Evolutionary conservation across 768 basidiomycete genomes (phyloP).

Genomic region (Rickenella mellea): DNA sequence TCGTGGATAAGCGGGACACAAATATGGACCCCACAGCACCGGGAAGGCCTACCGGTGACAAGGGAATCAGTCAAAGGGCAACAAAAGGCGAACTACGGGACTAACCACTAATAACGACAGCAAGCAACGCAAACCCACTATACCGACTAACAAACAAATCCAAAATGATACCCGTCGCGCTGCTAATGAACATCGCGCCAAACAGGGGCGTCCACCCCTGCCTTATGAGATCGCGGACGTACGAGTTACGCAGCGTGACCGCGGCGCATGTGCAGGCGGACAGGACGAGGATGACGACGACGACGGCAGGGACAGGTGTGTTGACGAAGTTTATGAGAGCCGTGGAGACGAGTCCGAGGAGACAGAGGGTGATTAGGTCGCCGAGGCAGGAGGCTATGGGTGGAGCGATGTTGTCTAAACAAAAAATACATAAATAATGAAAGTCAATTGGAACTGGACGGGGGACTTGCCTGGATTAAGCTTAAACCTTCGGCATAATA

Average conservation of each 20-base stretch:
- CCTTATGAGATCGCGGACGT: slow-evolving; percentile 62
- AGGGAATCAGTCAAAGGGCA: neutral
- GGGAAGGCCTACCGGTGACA: slow-evolving; percentile 58
- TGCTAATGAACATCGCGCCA: slow-evolving; percentile 82
- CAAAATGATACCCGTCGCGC: slow-evolving; percentile 84
- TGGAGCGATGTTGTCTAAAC: slow-evolving; percentile 86
- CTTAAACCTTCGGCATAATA: slow-evolving; percentile 64
- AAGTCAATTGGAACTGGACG: too few species aligned
- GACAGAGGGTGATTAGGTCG: slow-evolving; percentile 81
- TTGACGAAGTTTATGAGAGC: slow-evolving; percentile 57
- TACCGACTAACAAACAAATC: slow-evolving; percentile 84
- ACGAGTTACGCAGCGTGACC: slow-evolving; percentile 53
- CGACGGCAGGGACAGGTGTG: slow-evolving; percentile 51
- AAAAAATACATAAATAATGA: neutral
- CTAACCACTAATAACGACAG: slow-evolving; percentile 80
- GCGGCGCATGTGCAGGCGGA: slow-evolving; percentile 38
- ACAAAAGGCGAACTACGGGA: slow-evolving; percentile 3
- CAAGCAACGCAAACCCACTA: slow-evolving; percentile 79
- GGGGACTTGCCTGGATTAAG: slow-evolving; percentile 74
- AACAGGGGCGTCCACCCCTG: slow-evolving; percentile 90
- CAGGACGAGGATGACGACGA: slow-evolving; percentile 41
- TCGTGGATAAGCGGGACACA: slow-evolving; percentile 84
- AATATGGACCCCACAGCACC: slow-evolving; percentile 88
- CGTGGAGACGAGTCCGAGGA: slow-evolving; percentile 69
- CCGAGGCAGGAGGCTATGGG: slow-evolving; percentile 90